Evolutionary conservation across 331 rosid genomes (phyloP), one percentile per base, ranked within the genome.

Genomic region (Malus hybrid): DNA sequence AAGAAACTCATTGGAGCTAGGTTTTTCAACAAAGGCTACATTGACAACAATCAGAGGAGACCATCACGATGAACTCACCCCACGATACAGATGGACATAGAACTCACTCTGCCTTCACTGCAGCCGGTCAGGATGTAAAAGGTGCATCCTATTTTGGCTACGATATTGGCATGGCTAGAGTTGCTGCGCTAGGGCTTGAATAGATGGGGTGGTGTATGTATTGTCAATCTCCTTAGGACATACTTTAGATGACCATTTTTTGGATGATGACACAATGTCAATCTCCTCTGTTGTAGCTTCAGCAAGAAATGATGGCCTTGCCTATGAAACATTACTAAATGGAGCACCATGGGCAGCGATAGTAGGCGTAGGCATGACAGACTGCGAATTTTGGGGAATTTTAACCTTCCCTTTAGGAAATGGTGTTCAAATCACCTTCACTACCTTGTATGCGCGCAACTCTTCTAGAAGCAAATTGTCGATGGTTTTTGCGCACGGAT

Each of bases 131-230:
- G n/a, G 58, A 52, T 60, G 84, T 71, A 10, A 61, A 63, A 24
- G 84, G 80, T 2, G 84, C 80, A 33, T 75, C 84, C 12, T 80
- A 69, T 64, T 80, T 75, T 42, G 84, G 84, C 16, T 80, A 75
- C 55, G 80, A 64, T 9, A 48, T 11, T 6, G 84, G 77, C 33
- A 75, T 56, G 5, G 73, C 84, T 33, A 55, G 33, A 5, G 80
- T 74, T 10, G 20, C 28, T 22, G 60, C 77, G 8, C 74, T 73
- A 28, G 26, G 46, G 73, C 77, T 53, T 71, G 72, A 66, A 10
- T 28, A 42, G 77, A 80, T 75, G 74, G 70, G 20, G 69, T 80
- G 20, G 69, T 80, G 36, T 77, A 80, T 66, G 44, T 75, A 28
- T 30, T 80, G 64, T 80, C 74, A 11, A 20, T 75, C 29, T 80